Base-by-base conservation (phyloP, 163 green algal genomes). In the Scenedesmus sp. region DNA sequence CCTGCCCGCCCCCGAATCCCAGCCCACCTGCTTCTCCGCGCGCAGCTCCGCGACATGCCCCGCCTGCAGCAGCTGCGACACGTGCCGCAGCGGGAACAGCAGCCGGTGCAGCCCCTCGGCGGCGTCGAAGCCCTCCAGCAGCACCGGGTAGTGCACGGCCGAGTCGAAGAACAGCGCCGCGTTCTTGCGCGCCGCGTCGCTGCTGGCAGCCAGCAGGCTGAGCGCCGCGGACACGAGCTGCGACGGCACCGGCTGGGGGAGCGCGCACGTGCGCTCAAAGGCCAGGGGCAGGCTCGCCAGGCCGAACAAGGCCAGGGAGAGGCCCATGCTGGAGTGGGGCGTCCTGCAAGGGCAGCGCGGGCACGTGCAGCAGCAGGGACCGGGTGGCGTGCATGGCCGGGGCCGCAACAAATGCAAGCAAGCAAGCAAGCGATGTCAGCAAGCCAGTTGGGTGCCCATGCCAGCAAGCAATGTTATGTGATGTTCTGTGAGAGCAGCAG, bases 251-350 rank as follows among this genome's bases (percentile, higher is more conserved):
- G 81, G 79, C 20, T 88, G 2, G 0, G 92, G 90, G n/a, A 95
- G 92, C 40, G 91, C 86, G 73, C 94, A 95, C 7, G 96, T 91
- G 2, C 94, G 93, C 90, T 98, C 96, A 83, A 98, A 96, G 6
- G 96, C 96, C 18, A 95, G 86, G 4, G 94, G 94, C 10, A 96
- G 73, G 22, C 91, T 92, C 20, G 94, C 91, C 40, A 98, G 80
- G 33, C 92, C 94, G 78, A 97, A 97, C 3, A 98, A 87, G 12
- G 93, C 93, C 16, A 95, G 68, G 80, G 92, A 93, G 16, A 95
- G 87, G 42, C 93, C 93, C 40, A 73, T 90, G 86, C 51, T 89
- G n/a, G 92, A 92, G 90, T 91, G 83, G n/a, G 43, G 33, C 10
- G 35, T 90, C 68, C 85, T 90, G 85, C 70, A 96, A 37, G 33